These are phyloP conservation scores for Moniliella sp. DNA, from an alignment of 1,284 basidiomycete genomes.

Conservation along the genomic window DNA sequence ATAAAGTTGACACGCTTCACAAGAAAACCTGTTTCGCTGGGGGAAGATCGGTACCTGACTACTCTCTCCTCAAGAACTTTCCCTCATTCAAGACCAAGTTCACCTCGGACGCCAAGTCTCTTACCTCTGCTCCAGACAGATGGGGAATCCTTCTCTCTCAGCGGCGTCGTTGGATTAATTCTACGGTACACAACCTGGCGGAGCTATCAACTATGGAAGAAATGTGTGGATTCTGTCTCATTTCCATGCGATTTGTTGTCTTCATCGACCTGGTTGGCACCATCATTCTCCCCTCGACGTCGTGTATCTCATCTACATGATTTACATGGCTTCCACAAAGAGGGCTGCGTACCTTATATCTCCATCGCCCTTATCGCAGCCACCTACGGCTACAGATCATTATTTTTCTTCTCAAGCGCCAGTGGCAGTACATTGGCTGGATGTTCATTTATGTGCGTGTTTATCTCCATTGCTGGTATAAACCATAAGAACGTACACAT, in stretches of 20 bases:
- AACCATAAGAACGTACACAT: too few species aligned
- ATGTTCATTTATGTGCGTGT: slow-evolving; percentile 72
- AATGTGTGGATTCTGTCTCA: slow-evolving; percentile 72
- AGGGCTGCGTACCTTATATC: slow-evolving; percentile 57
- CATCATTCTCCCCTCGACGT: slow-evolving; percentile 79
- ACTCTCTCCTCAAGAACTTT: slow-evolving; percentile 91
- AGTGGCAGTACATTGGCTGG: slow-evolving; percentile 96
- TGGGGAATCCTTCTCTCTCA: slow-evolving; percentile 30
- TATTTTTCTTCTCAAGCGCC: slow-evolving; percentile 84
- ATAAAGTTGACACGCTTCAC: slow-evolving; percentile 42
- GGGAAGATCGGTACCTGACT: slow-evolving; percentile 90
- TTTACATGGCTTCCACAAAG: slow-evolving; percentile 54
- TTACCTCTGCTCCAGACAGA: slow-evolving; percentile 45
- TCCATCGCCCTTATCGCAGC: slow-evolving; percentile 71
- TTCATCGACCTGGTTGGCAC: slow-evolving; percentile 82
- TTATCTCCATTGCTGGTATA: neutral
- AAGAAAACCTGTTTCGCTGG: slow-evolving; percentile 90
- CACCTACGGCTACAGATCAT: slow-evolving; percentile 46
- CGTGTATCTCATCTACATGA: slow-evolving; percentile 70
- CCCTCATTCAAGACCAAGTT: slow-evolving; percentile 91
- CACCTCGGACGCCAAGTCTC: slow-evolving; percentile 60
- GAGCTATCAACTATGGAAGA: slow-evolving; percentile 74
- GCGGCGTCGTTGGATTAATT: slow-evolving; percentile 85
- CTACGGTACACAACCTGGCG: slow-evolving; percentile 81
- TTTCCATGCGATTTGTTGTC: slow-evolving; percentile 94